Percentiles rank a stretch among this genome's conserved stretches.
Evolutionary conservation across 1,284 basidiomycete species (phyloP).

Genomic region (Sanghuangporus sanghuang): DNA sequence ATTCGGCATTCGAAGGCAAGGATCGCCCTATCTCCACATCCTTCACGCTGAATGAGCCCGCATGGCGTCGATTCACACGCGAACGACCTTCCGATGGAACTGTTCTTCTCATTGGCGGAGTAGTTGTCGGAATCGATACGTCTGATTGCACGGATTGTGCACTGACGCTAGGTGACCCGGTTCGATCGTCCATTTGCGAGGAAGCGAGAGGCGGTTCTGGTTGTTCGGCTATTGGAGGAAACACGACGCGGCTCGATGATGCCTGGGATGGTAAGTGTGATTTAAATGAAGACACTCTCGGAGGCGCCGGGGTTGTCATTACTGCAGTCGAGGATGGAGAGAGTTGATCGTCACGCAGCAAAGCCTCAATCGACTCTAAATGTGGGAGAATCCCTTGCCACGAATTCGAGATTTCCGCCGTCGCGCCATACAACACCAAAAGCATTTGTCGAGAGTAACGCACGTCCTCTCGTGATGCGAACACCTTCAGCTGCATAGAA

Average conservation of each 20-base stretch:
- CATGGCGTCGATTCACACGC: constrained; percentile 70
- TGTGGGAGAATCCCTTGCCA: constrained; percentile 81
- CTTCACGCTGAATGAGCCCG: constrained; percentile 88
- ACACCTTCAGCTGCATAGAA: constrained; percentile 73
- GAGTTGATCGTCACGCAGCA: constrained; percentile 45
- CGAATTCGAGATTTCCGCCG: constrained; percentile 82
- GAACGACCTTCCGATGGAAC: constrained; percentile 20
- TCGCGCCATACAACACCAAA: constrained; percentile 85
- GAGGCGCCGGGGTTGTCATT: constrained; percentile 6
- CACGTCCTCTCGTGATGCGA: constrained; percentile 75
- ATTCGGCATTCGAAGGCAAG: constrained; percentile 60
- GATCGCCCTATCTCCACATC: constrained; percentile 86
- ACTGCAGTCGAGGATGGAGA: constrained; percentile 18
- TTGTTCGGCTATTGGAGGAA: constrained; percentile 18
- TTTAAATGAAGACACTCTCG: constrained; percentile 10
- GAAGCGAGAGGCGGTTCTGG: constrained; percentile 13
- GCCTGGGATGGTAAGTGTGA: constrained; percentile 4
- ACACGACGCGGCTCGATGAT: constrained; percentile 9
- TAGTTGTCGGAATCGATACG: constrained; percentile 22
- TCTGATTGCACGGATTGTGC: constrained; percentile 26
- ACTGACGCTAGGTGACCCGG: constrained; percentile 3
- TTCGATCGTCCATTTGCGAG: neutral
- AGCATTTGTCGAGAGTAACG: constrained; percentile 87
- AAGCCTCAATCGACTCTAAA: constrained; percentile 63
- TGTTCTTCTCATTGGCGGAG: constrained; percentile 10